These are phyloP conservation scores for Ulvella scutata DNA, from an alignment of 139 green algal genomes.

Conservation along the genomic window DNA sequence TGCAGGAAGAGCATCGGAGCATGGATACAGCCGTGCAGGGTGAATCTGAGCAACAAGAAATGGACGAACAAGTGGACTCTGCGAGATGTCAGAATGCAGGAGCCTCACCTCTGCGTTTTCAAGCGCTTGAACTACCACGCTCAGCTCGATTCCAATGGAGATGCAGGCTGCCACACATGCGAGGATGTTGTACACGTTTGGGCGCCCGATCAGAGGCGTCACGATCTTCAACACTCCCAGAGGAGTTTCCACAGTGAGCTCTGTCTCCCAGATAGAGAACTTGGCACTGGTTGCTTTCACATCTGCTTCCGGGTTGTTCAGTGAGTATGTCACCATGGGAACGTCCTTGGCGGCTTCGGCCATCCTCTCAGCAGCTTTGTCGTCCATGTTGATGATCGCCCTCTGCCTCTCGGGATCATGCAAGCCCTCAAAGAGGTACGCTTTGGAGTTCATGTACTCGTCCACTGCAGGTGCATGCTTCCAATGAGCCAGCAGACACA, in stretches of 20 bases:
- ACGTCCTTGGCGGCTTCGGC: conserved; percentile 14
- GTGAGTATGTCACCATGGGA: conserved; percentile 50
- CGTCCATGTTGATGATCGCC: conserved; percentile 84
- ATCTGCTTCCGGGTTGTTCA: conserved; percentile 42
- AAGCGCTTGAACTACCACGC: conserved; percentile 11
- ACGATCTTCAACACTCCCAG: conserved; percentile 45
- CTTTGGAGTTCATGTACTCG: conserved; percentile 27
- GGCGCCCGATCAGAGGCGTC: conserved; percentile 53
- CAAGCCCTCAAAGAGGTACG: conserved; percentile 40
- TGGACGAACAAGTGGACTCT: no score
- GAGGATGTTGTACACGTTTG: conserved; percentile 83
- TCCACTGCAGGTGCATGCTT: no score
- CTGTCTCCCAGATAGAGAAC: conserved; percentile 56
- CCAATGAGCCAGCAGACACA: no score
- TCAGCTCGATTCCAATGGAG: conserved; percentile 42
- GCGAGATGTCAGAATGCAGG: background rate
- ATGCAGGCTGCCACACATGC: conserved; percentile 75
- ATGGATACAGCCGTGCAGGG: no score
- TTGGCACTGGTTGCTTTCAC: conserved; percentile 44
- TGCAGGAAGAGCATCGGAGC: no score
- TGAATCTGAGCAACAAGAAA: no score
- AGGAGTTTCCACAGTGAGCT: conserved; percentile 22
- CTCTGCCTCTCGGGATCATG: conserved; percentile 39
- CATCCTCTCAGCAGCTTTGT: conserved; percentile 17
- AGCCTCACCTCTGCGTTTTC: conserved; percentile 3